Base-by-base conservation (phyloP, 768 basidiomycete genomes). In the Russula compacta region DNA sequence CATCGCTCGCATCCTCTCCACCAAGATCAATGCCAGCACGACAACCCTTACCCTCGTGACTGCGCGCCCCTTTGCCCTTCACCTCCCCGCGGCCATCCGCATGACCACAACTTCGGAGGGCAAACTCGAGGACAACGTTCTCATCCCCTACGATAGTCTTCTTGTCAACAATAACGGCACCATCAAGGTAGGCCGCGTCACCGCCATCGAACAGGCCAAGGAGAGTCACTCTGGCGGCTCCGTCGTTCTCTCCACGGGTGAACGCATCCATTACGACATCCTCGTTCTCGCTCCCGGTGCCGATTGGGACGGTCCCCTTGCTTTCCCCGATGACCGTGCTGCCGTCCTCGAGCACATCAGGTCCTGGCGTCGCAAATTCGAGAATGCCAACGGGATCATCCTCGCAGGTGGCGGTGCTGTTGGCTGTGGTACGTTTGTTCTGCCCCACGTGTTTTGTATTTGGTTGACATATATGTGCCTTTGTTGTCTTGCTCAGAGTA, bases 1-100 rank as follows among this genome's bases (percentile, higher is more conserved):
- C 10, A 64, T 79, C 53, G 78, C 77, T 2, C 76, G 77, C 32
- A 69, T 68, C 2, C 81, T 88, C 59, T 79, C 83, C 3, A 68
- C 74, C 11, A 77, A 75, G 47, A 77, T 87, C 63, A 75, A 82
- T 69, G 58, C 77, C 0, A 67, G 72, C 9, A 75, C 75, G 40
- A 77, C 80, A 71, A 76, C 77, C 61, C 68, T 89, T 59, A 71
- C 82, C 59, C 77, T 89, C 64, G 72, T 89, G 62, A 79, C 76
- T 47, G 69, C 79, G 0, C 78, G 78, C 1, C 74, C 82, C 2
- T 84, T 78, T 68, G 75, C 74, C 61, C 68, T 83, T 6, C 71
- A 79, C 64, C 75, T 81, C n/a, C 74, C 81, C 14, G 78, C 82
- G 0, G 66, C 74, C 54, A 71, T 83, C 1, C 83, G 87, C 51